Evolutionary conservation across 495 filamentous ascomycete species (phyloP), one percentile per base, ranked within the genome.

Genomic region (Talaromyces liani): DNA sequence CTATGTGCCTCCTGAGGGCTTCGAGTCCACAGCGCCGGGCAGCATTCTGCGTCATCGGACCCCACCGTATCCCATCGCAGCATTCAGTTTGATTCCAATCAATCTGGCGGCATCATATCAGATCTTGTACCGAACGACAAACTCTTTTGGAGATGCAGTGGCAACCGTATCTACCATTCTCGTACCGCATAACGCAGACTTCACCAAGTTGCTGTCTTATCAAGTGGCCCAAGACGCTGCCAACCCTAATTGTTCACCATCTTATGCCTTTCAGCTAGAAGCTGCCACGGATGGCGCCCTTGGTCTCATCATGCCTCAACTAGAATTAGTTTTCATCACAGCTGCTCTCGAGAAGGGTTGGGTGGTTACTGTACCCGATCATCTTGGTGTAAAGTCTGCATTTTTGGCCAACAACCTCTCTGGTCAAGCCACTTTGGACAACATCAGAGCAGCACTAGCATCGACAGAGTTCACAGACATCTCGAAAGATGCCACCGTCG

Each of bases 151-250:
- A 45, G 65, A 79, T 6, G 73, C 82, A 2, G 69, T 77, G 0
- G 79, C 75, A 67, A 78, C 76, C 8, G 81, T 84, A 10, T 79
- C 81, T 2, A 84, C 82, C 0, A 63, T 84, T 16, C 72, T 83
- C 39, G 60, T 81, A 22, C 82, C 81, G 0, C 65, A 70, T 27
- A 70, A 72, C 20, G 66, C 70, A 25, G 68, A 70, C 58, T 64
- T 61, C 55, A 66, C 65, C 27, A 72, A 68, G 20, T 64, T 85
- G 4, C 66, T 80, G 8, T 81, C 76, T 2, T 77, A 80, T 67
- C 78, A 82, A 61, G 64, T 79, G 39, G 71, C 77, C 2, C 75
- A 82, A 63, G 74, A 85, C 65, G 67, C 72, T 0, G 71, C 72
- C 20, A 69, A 80, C 63, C 69, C 68, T 12, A 74, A 73, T 62